Base-by-base conservation (phyloP, 78 protist genomes). In the Protostelium mycophagum region DNA sequence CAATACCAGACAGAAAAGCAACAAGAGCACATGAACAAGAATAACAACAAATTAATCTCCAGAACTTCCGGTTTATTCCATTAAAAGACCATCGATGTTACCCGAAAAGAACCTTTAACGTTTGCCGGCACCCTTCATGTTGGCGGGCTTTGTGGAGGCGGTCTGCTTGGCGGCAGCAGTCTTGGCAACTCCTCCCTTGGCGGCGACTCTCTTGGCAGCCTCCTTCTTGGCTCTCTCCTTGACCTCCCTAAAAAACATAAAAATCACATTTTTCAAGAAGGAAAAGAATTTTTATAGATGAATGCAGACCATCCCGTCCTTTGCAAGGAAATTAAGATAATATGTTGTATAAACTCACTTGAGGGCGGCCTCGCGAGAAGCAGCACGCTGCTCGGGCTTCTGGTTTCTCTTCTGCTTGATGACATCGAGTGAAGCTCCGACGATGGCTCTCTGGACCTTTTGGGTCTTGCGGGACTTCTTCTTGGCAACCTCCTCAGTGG, bases 401-500 rank as follows among this genome's bases (percentile, higher is more conserved):
- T 93, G 94, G 38, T 83, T 84, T 83, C 94, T 85, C 90, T 90
- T 91, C 88, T 86, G 91, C 87, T 93, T 88, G 93, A 95, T 91
- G 91, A 91, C 95, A 83, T 95, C 97, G 83, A 95, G 85, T 29
- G 97, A 93, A 86, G 93, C 91, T 88, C 97, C 97, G 83, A 85
- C 91, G 94, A 95, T 93, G 35, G 91, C 93, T 63, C 94, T 88
- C 87, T 92, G 89, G 92, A 91, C 84, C 87, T 93, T 94, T 86
- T 87, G 85, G 87, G 93, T 85, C 35, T 63, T 88, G 90, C 89
- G 89, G 84, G 88, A 38, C 83, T 89, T 88, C 94, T 93, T 91
- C 93, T 95, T 92, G 88, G 87, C 85, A 10, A 86, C 84, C 36
- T 63, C 90, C 36, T 90, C 96, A 34, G 83, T 85, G 35, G 93